Conservation (phyloP, 495 filamentous ascomycete genomes). For the Symbiotaphrina buchneri region DNA sequence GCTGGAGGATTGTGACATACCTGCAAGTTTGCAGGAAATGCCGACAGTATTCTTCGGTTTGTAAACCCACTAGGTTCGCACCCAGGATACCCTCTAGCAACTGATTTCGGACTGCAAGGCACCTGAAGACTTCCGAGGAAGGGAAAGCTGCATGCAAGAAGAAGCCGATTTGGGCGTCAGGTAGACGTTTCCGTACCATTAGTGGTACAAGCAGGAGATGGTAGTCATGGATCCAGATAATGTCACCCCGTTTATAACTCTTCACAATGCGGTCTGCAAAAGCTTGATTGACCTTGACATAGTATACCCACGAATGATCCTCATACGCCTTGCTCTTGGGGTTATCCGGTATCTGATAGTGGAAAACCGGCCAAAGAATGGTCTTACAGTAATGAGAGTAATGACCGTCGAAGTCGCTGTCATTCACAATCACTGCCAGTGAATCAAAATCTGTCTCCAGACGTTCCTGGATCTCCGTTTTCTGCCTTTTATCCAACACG, state of each 20-base stretch:
- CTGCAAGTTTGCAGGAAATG: slow-evolving; percentile 92
- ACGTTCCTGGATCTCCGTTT: slow-evolving; percentile 55
- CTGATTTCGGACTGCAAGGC: slow-evolving; percentile 61
- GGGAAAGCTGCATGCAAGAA: slow-evolving; percentile 91
- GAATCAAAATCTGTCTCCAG: slow-evolving; percentile 62
- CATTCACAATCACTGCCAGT: slow-evolving; percentile 58
- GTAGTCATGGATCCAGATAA: slow-evolving; percentile 89
- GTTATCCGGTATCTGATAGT: slow-evolving; percentile 91
- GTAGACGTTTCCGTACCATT: slow-evolving; percentile 69
- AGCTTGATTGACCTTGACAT: slow-evolving; percentile 70
- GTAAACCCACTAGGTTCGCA: slow-evolving; percentile 76
- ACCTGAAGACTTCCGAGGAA: slow-evolving; percentile 85
- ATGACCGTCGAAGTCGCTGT: slow-evolving; percentile 78
- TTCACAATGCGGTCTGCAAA: slow-evolving; percentile 76
- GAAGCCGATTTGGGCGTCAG: slow-evolving; percentile 83
- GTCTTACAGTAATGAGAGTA: slow-evolving; percentile 81
- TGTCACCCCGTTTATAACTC: slow-evolving; percentile 78
- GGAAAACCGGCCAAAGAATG: slow-evolving; percentile 78
- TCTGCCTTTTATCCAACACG: slow-evolving; percentile 42
- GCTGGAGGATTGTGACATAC: too few species aligned
- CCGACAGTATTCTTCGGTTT: slow-evolving; percentile 75
- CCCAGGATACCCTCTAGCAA: slow-evolving; percentile 80
- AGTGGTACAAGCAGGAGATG: slow-evolving; percentile 77
- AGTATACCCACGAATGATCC: slow-evolving; percentile 90
- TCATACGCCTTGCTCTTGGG: slow-evolving; percentile 94